A percentile compares a stretch with the other conserved stretches of the same genome.
These are phyloP conservation scores for Graphilbum fragrans DNA, from an alignment of 2,329 filamentous ascomycete species.

Conservation along the genomic window DNA sequence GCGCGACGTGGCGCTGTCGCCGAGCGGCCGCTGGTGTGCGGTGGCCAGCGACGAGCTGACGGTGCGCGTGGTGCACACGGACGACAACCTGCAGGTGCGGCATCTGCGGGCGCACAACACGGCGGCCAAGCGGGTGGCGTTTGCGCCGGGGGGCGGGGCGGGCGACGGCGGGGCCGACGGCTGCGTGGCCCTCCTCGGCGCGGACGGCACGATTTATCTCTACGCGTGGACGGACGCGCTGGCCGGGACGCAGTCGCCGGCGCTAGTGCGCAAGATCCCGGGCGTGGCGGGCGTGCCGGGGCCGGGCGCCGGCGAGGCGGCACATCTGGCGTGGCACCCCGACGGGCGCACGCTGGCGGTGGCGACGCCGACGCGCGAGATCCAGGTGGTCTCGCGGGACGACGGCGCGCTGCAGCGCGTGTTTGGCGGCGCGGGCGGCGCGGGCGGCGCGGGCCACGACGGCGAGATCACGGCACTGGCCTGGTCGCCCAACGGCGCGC, in stretches of 20 bases:
- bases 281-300: constrained; percentile 74
- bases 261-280: constrained; percentile 72
- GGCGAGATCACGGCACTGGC: constrained; percentile 76
- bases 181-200: constrained; percentile 63
- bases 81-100: constrained; percentile 64
- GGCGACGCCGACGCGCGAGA: constrained; percentile 68
- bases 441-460: too few relatives aligned
- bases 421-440: constrained; percentile 64
- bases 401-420: constrained; percentile 80
- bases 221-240: constrained; percentile 72
- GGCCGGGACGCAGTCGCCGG: constrained; percentile 31
- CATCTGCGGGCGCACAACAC: constrained; percentile 74
- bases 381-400: constrained; percentile 75
- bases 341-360: constrained; percentile 85
- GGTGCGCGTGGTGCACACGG: constrained; percentile 76
- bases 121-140: constrained; percentile 83
- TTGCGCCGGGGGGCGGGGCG: constrained; percentile 67
- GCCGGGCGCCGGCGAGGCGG: constrained; percentile 62
- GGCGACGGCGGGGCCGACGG: too few relatives aligned
- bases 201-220: constrained; percentile 80
- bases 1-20: constrained; percentile 72
- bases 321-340: constrained; percentile 78
- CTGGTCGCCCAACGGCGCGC: constrained; percentile 90
- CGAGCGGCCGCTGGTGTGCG: constrained; percentile 76
- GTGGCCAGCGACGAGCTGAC: constrained; percentile 94